These are phyloP conservation scores for Pseudozyma tsukubaensis DNA, from an alignment of 1,284 basidiomycete species.

Conservation along the genomic window DNA sequence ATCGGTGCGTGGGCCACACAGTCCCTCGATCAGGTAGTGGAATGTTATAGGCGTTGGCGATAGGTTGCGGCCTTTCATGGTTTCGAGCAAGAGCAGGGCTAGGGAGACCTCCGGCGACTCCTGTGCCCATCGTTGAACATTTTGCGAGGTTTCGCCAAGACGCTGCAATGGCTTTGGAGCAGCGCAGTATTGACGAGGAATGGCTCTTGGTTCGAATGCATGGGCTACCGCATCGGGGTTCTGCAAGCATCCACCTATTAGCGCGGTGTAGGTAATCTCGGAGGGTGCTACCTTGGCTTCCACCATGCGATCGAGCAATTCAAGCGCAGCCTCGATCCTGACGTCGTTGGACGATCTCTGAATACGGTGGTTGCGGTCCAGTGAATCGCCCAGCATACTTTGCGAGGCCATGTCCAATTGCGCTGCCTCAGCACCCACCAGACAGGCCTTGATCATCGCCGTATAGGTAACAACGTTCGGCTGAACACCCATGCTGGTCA, in stretches of 20 bases:
- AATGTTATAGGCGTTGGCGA: slow-evolving; percentile 28
- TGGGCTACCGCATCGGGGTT: slow-evolving; percentile 32
- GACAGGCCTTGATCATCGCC: slow-evolving; percentile 62
- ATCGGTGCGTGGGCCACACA: slow-evolving; percentile 28
- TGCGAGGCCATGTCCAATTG: slow-evolving; percentile 29
- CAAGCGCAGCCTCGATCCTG: slow-evolving; percentile 50
- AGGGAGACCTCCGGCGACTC: slow-evolving; percentile 34
- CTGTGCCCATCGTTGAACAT: slow-evolving; percentile 14
- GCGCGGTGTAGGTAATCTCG: slow-evolving; percentile 53
- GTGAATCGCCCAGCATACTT: slow-evolving; percentile 17
- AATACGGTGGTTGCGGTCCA: neutral
- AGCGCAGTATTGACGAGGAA: slow-evolving; percentile 20
- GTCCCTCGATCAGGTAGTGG: slow-evolving; percentile 38
- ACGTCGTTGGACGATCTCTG: slow-evolving; percentile 6
- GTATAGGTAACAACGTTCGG: slow-evolving; percentile 59
- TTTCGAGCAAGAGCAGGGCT: slow-evolving; percentile 46
- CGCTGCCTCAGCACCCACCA: slow-evolving; percentile 36
- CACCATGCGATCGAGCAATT: slow-evolving; percentile 58
- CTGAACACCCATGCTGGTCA: slow-evolving; percentile 50
- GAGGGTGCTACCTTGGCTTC: slow-evolving; percentile 48
- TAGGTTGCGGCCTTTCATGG: slow-evolving; percentile 35
- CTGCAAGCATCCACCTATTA: slow-evolving; percentile 46
- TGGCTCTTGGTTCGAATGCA: slow-evolving; percentile 7
- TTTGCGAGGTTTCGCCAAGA: slow-evolving; percentile 17
- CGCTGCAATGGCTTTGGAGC: slow-evolving; percentile 20